These are phyloP conservation scores for Talaromyces sp. DNA, from an alignment of 2,329 filamentous ascomycete genomes.

Conservation along the genomic window DNA sequence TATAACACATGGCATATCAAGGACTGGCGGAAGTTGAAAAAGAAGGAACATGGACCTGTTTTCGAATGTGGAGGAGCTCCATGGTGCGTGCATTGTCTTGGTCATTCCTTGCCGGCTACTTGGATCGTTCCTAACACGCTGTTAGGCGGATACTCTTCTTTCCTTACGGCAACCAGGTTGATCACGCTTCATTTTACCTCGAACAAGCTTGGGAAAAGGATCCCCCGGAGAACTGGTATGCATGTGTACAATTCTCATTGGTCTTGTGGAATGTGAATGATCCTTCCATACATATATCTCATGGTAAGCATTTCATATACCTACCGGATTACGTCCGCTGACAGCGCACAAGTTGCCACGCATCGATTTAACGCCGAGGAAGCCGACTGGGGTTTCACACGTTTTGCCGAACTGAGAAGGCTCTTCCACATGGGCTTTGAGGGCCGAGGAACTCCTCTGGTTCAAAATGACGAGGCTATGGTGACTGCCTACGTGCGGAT, in stretches of 20 bases:
- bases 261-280: conserved; percentile 94
- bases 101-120: not conserved
- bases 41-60: conserved; percentile 81
- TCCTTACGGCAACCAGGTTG: conserved; percentile 89
- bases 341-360: conserved; percentile 62
- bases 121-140: not conserved
- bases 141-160: conserved; percentile 89
- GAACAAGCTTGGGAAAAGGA: conserved; percentile 82
- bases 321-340: not conserved
- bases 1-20: conserved; percentile 83
- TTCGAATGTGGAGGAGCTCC: conserved; percentile 85
- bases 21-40: conserved; percentile 71
- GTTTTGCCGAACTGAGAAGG: conserved; percentile 82
- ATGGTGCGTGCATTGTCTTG: conserved; percentile 59
- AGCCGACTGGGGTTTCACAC: conserved; percentile 98
- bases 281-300: conserved; percentile 71
- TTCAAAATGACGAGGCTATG: conserved; percentile 47
- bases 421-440: conserved; percentile 81
- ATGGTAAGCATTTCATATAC: conserved; percentile 51
- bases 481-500: conserved; percentile 49
- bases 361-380: conserved; percentile 96
- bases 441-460: conserved; percentile 56
- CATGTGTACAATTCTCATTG: conserved; percentile 90
- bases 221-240: conserved; percentile 89
- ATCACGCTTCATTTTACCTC: conserved; percentile 90